Base-by-base conservation (phyloP, 805 yeast genomes). In the Naumovozyma castellii region DNA sequence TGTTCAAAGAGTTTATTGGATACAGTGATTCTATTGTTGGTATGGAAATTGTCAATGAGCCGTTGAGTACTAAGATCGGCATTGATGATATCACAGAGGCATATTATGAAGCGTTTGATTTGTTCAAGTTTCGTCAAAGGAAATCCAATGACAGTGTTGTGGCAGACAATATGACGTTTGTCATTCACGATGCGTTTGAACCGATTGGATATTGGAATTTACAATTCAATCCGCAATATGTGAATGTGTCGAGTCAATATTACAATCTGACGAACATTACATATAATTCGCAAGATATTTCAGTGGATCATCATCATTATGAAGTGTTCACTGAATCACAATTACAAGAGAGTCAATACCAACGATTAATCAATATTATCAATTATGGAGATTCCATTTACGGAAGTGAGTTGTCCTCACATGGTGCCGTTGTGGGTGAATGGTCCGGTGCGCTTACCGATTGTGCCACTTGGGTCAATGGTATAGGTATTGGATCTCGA, bases 261-360 rank as follows among this genome's bases (percentile, higher is more conserved):
- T 64, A 43, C 62, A 64, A 59, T 72, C 48, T 54, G 45, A 45
- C 61, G 51, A 20, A 56, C 45, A 35, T 46, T 45, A 50, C 62
- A 17, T 68, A 67, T 44, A 67, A 64, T 57, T 73, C 77, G 70
- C 54, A 66, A 15, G 74, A 78, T 51, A 79, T 84, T 36, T 71
- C 84, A 22, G 68, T 87, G 37, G 96, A 88, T 59, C 95, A 85
- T 64, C 96, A 88, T 64, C 85, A 81, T 59, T 88, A 88, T 64
- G 94, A 87, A 65, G 90, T 86, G 16, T 88, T 90, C 60, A 69
- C 78, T 13, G 69, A 69, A 31, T 76, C 67, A 18, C 84, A 84
- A 62, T 70, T 86, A 41, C 52, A 65, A 37, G 69, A 61, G 42
- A 38, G 68, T 44, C 55, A 59, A 52, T 41, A 43, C 40, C 46